Conservation (phyloP, 2,329 filamentous ascomycete genomes). For the Penicillium sumatraense region DNA sequence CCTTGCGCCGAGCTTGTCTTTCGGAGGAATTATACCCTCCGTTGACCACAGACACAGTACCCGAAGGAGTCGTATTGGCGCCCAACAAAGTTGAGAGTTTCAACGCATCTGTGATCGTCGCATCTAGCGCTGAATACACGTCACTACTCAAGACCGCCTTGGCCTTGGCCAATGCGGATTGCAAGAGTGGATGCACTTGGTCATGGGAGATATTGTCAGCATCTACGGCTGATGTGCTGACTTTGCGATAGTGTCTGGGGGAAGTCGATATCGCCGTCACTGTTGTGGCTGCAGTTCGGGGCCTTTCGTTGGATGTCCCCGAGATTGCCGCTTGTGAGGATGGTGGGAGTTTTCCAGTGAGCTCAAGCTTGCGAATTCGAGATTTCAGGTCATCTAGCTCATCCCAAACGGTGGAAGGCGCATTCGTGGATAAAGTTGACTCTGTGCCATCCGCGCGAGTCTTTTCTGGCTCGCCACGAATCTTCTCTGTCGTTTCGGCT, state of each 20-base stretch:
- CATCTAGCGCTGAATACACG: slow-evolving; percentile 79
- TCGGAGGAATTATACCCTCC: slow-evolving; percentile 61
- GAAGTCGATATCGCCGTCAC: slow-evolving; percentile 90
- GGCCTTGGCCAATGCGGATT: slow-evolving; percentile 79
- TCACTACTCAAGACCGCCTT: slow-evolving; percentile 71
- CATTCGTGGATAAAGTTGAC: slow-evolving; percentile 84
- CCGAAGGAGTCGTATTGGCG: slow-evolving; percentile 65
- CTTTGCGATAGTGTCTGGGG: slow-evolving; percentile 71
- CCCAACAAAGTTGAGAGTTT: slow-evolving; percentile 78
- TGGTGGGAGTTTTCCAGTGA: slow-evolving; percentile 83
- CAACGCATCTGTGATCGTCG: slow-evolving; percentile 80
- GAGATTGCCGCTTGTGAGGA: slow-evolving; percentile 82
- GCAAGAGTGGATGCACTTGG: slow-evolving; percentile 76
- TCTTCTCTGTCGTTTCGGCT: slow-evolving; percentile 41
- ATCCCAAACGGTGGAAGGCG: slow-evolving; percentile 95
- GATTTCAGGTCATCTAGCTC: slow-evolving; percentile 95
- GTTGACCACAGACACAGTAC: slow-evolving; percentile 41
- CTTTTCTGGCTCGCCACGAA: slow-evolving; percentile 38
- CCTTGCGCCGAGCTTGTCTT: slow-evolving; percentile 84
- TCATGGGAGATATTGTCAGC: slow-evolving; percentile 45
- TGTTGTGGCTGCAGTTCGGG: slow-evolving; percentile 87
- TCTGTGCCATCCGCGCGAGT: slow-evolving; percentile 69
- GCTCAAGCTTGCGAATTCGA: slow-evolving; percentile 84
- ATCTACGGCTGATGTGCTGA: slow-evolving; percentile 44
- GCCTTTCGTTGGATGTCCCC: slow-evolving; percentile 75